phyloP scores from a whole-genome alignment of 176 grass and related monocot species.

The Areca catechu region DNA sequence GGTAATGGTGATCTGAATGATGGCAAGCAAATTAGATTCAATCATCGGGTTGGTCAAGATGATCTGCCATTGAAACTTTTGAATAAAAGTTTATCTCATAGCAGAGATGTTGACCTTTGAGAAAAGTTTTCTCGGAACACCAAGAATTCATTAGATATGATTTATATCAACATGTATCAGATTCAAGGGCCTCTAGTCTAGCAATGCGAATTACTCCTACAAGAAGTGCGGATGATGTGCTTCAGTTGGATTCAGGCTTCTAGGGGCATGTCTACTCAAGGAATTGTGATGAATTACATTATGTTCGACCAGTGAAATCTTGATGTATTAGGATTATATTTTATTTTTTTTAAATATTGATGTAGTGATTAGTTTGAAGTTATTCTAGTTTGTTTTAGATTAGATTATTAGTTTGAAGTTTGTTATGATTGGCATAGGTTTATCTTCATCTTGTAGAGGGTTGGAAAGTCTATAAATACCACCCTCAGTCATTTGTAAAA shows the following conservation, averaged over 20 bases:
- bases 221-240: conserved; percentile 48
- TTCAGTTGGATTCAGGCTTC: conserved; percentile 28
- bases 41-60: conserved; percentile 33
- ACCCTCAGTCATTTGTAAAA: too few species aligned
- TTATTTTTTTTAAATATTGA: too few species aligned
- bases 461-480: too few species aligned
- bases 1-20: conserved; percentile 32
- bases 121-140: conserved; percentile 60
- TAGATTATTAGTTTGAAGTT: too few species aligned
- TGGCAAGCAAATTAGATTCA: conserved; percentile 21
- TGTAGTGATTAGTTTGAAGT: too few species aligned
- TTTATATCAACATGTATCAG: conserved; percentile 23
- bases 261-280: conserved; percentile 39
- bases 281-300: conserved; percentile 30
- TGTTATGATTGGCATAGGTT: too few species aligned
- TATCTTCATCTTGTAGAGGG: too few species aligned
- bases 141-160: conserved; percentile 31
- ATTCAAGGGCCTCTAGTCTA: conserved; percentile 34
- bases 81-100: conserved; percentile 44
- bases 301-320: conserved; percentile 24
- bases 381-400: too few species aligned
- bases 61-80: conserved; percentile 79
- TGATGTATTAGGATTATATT: too few species aligned
- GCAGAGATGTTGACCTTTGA: conserved; percentile 54
- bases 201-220: conserved; percentile 29